Conservation (phyloP, 306 rosid genomes). For the Cyclanthera cordifolia region DNA sequence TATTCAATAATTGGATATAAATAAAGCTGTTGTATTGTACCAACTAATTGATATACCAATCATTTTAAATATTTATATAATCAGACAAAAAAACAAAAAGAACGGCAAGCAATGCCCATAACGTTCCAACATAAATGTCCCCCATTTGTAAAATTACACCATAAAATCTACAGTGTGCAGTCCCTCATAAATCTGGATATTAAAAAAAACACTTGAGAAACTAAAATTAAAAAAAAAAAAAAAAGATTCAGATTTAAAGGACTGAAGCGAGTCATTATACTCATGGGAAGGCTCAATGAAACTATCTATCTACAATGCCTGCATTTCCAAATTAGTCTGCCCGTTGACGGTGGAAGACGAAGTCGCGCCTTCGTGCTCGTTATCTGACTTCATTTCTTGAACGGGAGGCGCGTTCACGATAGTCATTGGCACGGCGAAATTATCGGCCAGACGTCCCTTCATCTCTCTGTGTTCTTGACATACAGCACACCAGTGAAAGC, state of each 20-base stretch:
- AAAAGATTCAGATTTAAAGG: not conserved
- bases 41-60: no score
- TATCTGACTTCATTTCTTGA: slow-evolving; percentile 68
- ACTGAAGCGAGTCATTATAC: not conserved
- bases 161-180: not conserved
- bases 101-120: not conserved
- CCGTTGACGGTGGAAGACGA: slow-evolving; percentile 37
- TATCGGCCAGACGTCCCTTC: slow-evolving; percentile 68
- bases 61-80: no score
- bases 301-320: slow-evolving; percentile 37
- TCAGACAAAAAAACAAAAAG: not conserved
- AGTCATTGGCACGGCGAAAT: slow-evolving; percentile 51
- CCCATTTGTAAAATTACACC: not conserved
- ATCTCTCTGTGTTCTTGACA: slow-evolving; percentile 98
- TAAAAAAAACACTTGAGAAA: no score
- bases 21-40: no score
- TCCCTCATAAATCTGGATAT: not conserved
- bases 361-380: slow-evolving; percentile 30
- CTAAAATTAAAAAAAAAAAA: not conserved
- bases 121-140: not conserved
- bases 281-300: not conserved
- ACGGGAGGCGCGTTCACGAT: slow-evolving; percentile 68
- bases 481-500: slow-evolving; percentile 90
- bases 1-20: no score
- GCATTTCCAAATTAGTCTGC: slow-evolving; percentile 72